A percentile compares a stretch with the other conserved stretches of the same genome.
These are phyloP conservation scores for Grosmannia clavigera DNA, from an alignment of 2,329 filamentous ascomycete genomes.

Conservation along the genomic window DNA sequence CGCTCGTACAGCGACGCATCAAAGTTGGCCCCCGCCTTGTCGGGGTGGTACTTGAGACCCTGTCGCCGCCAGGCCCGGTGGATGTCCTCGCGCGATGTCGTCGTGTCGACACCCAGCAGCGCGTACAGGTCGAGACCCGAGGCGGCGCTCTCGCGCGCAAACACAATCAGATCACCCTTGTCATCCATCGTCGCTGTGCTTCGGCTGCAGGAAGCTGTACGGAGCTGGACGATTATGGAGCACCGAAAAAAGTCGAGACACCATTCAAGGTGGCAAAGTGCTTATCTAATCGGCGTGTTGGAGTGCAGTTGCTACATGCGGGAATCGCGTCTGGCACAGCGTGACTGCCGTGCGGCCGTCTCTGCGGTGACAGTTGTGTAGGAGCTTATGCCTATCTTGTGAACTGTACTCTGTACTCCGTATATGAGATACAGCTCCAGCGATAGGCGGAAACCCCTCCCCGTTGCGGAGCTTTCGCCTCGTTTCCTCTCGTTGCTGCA, in stretches of 20 bases:
- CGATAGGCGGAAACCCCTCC: background rate
- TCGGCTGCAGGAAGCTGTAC: background rate
- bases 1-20: slow-evolving; percentile 76
- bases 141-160: slow-evolving; percentile 46
- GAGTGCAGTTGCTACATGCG: too few relatives aligned
- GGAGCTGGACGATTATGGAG: background rate
- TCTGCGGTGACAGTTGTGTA: background rate
- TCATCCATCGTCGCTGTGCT: slow-evolving; percentile 14
- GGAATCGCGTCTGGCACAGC: too few relatives aligned
- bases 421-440: too few relatives aligned
- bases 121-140: slow-evolving; percentile 65
- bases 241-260: background rate
- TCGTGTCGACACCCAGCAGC: slow-evolving; percentile 54
- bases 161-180: slow-evolving; percentile 35
- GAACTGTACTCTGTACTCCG: background rate
- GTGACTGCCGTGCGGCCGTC: too few relatives aligned
- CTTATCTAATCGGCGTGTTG: too few relatives aligned
- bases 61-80: slow-evolving; percentile 75
- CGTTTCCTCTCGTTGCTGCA: slow-evolving; percentile 2
- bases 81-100: slow-evolving; percentile 58
- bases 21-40: slow-evolving; percentile 67
- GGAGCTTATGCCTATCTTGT: background rate
- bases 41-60: slow-evolving; percentile 75
- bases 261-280: background rate
- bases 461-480: background rate